Conservation (phyloP, 441 rosid genomes). For the Sinapis alba region DNA sequence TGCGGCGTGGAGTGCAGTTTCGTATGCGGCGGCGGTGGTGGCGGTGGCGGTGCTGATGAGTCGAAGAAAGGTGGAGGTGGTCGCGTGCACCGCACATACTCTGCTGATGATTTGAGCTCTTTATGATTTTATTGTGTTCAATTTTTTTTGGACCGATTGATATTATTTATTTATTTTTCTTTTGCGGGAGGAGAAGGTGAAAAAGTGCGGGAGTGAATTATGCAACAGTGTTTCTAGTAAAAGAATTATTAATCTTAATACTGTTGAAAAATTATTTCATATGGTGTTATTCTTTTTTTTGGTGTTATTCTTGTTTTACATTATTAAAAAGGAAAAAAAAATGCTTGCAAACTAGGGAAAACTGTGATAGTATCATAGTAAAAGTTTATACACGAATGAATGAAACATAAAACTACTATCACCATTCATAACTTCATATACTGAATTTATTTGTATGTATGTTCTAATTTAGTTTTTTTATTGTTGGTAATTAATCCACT, state of each 20-base stretch:
- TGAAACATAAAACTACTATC: no score
- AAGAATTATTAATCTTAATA: background rate
- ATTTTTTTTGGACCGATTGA: conserved; percentile 3
- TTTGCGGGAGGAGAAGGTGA: background rate
- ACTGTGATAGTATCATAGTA: background rate
- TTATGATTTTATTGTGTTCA: conserved; percentile 30
- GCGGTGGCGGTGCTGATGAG: background rate
- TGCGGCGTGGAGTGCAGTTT: conserved; percentile 83
- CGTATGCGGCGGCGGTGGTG: conserved; percentile 50
- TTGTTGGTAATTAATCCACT: no score
- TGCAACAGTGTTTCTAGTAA: background rate
- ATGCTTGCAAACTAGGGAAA: background rate
- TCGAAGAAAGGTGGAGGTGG: conserved; percentile 10
- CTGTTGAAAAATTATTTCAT: background rate
- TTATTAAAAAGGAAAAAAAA: no score
- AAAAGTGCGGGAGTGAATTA: background rate
- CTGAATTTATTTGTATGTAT: no score
- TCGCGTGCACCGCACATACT: conserved; percentile 39
- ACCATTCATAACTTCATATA: no score
- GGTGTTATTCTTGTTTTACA: background rate
- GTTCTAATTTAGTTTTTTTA: no score
- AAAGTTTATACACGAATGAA: background rate
- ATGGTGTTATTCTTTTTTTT: no score
- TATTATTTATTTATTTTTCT: background rate
- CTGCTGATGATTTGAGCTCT: conserved; percentile 37